These are phyloP conservation scores for Aureobasidium sp. DNA, from an alignment of 2,329 filamentous ascomycete species.

Conservation along the genomic window DNA sequence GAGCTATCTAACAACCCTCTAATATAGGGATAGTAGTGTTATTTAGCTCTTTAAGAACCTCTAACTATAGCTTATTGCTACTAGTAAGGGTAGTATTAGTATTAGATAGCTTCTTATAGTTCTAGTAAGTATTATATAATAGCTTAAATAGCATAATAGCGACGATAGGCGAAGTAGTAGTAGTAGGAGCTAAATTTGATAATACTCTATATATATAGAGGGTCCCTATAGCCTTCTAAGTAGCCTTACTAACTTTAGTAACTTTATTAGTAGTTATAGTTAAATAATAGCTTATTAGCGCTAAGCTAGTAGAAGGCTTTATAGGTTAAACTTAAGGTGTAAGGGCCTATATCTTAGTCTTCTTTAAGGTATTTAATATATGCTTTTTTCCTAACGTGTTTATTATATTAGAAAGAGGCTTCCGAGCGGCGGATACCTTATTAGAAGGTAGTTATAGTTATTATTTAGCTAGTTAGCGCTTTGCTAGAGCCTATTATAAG, in stretches of 20 bases:
- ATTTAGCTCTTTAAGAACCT: background rate
- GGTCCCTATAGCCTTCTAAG: background rate
- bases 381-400: background rate
- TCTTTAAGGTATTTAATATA: background rate
- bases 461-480: background rate
- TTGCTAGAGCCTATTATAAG: too few species aligned
- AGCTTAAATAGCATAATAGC: background rate
- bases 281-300: background rate
- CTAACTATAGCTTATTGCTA: background rate
- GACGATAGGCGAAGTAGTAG: background rate
- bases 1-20: background rate
- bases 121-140: background rate
- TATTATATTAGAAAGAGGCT: background rate
- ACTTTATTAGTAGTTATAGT: background rate
- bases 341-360: background rate
- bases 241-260: background rate
- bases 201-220: background rate
- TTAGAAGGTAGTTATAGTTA: background rate
- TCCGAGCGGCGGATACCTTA: background rate
- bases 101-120: background rate
- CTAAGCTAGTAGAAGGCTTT: background rate
- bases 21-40: background rate
- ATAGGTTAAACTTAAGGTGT: background rate
- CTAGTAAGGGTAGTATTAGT: background rate
- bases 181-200: background rate